Conservation (phyloP, 257 asterid species). For the Gynochthodes officinalis region DNA sequence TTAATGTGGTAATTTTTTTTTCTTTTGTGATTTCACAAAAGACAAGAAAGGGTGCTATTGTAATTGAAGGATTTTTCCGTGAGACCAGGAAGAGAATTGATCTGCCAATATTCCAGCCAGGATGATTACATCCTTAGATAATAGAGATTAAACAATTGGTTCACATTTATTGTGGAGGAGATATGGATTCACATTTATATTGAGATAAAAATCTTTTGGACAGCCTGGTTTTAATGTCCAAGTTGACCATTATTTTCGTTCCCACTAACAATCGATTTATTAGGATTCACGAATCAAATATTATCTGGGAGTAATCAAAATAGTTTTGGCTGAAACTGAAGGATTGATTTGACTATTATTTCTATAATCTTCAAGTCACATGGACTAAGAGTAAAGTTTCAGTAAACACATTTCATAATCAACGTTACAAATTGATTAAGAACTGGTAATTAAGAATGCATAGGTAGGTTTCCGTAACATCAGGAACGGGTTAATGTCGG, state of each 20-base stretch:
- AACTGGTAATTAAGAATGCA: background rate
- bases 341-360: constrained; percentile 12
- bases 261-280: background rate
- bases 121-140: background rate
- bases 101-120: background rate
- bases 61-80: background rate
- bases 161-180: constrained; percentile 10
- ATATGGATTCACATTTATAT: constrained; percentile 6
- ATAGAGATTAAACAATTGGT: background rate
- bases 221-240: background rate
- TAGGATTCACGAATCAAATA: no score
- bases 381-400: background rate
- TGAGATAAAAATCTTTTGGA: background rate
- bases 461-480: background rate
- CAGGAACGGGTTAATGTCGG: no score
- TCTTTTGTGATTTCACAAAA: no score
- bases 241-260: constrained; percentile 5
- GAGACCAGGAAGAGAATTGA: constrained; percentile 1
- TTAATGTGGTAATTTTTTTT: no score
- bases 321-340: background rate
- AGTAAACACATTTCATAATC: background rate
- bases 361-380: background rate
- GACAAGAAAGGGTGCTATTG: background rate
- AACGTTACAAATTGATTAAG: background rate
- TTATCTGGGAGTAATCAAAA: no score